Conservation (phyloP, 331 rosid genomes). For the Malus hybrid region DNA sequence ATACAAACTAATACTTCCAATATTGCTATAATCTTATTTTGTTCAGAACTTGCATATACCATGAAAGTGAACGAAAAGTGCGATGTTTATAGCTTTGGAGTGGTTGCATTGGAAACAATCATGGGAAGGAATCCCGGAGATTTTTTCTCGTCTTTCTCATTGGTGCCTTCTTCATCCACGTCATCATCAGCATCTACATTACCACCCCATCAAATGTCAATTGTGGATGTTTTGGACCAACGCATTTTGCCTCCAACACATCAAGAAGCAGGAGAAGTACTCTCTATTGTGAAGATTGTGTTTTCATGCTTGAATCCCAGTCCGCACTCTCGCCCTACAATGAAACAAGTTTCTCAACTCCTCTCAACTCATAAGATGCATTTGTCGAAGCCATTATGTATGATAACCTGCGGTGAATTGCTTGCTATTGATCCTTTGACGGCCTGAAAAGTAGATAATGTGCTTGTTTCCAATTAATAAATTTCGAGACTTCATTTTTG, state of each 20-base stretch:
- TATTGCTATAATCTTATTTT: too few relatives aligned
- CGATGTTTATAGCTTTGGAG: slow-evolving; percentile 26
- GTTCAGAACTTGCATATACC: slow-evolving; percentile 7
- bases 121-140: slow-evolving; percentile 31
- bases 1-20: too few relatives aligned
- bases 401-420: too few relatives aligned
- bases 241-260: slow-evolving; percentile 1
- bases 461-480: too few relatives aligned
- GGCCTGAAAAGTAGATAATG: too few relatives aligned
- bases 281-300: not conserved
- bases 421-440: too few relatives aligned
- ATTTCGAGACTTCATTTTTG: too few relatives aligned
- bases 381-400: not conserved
- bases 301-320: slow-evolving; percentile 1
- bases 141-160: not conserved
- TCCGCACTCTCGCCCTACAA: too few relatives aligned
- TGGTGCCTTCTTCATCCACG: too few relatives aligned
- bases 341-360: too few relatives aligned
- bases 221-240: slow-evolving; percentile 16
- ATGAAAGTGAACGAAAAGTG: slow-evolving; percentile 7
- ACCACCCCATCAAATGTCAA: not conserved
- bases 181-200: not conserved
- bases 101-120: slow-evolving; percentile 13
- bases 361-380: not conserved
- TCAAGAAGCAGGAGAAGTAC: slow-evolving; percentile 9